Percentiles rank a stretch among this genome's conserved stretches.
Evolutionary conservation across 495 filamentous ascomycete genomes (phyloP).

Genomic region (Penicillium pulvis): DNA sequence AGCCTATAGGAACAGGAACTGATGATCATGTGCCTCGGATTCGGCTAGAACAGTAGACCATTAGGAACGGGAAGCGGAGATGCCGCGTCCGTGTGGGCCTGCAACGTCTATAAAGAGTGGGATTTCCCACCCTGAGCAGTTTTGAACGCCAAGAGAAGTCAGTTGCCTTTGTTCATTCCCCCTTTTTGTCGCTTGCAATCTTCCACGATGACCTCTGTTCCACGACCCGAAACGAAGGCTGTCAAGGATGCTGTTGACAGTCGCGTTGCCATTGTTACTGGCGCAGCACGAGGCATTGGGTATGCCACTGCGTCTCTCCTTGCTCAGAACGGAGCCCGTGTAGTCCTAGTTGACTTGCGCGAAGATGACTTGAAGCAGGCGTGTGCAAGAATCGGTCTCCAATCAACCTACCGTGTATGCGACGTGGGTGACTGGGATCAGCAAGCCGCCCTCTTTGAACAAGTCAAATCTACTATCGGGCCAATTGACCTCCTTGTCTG

Average conservation of each 20-base stretch:
- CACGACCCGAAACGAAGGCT: constrained; percentile 11
- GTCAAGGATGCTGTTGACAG: constrained; percentile 2
- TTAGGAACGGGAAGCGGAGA: background rate
- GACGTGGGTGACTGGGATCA: constrained; percentile 27
- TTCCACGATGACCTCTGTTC: constrained; percentile 18
- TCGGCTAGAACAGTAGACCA: background rate
- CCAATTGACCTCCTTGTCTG: constrained; percentile 22
- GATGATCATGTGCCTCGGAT: background rate
- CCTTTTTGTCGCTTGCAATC: background rate
- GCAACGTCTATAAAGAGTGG: background rate
- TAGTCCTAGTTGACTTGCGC: constrained; percentile 40
- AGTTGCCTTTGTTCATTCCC: background rate
- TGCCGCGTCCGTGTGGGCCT: constrained; percentile 9
- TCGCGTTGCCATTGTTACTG: constrained; percentile 36
- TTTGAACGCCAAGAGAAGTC: background rate
- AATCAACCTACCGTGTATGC: constrained; percentile 21
- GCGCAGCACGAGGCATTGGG: constrained; percentile 38
- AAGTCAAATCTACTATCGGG: constrained; percentile 17
- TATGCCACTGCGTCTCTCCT: constrained; percentile 34
- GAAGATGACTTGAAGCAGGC: constrained; percentile 25
- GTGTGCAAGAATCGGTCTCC: constrained; percentile 15
- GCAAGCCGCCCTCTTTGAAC: constrained; percentile 19
- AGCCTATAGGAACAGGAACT: too few relatives aligned
- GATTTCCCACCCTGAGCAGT: background rate
- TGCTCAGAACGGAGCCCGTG: constrained; percentile 31